Evolutionary conservation across 2,329 filamentous ascomycete genomes (phyloP).

Genomic region (Claviceps pusilla): DNA sequence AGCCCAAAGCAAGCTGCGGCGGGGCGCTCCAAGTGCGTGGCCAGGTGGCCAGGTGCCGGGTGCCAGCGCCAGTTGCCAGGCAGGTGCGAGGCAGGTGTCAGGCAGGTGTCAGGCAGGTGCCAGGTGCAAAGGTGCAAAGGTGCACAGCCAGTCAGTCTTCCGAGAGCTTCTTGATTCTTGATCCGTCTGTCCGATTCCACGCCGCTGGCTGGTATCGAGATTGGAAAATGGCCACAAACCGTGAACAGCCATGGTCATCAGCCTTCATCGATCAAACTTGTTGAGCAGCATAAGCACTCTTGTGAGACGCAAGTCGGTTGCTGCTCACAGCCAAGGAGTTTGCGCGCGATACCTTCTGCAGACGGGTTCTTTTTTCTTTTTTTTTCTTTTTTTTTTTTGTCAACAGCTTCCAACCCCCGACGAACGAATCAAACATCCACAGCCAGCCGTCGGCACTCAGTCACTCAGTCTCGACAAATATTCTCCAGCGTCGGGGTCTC

Average conservation of each 20-base stretch:
- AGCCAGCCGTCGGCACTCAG: not conserved
- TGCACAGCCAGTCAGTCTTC: too few species aligned
- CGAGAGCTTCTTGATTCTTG: too few species aligned
- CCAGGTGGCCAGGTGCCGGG: not conserved
- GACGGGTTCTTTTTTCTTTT: not conserved
- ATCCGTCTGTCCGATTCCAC: too few species aligned
- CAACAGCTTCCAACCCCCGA: not conserved
- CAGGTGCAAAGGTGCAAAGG: not conserved
- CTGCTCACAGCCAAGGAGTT: too few species aligned
- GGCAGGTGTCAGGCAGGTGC: not conserved
- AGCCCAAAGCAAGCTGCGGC: not conserved
- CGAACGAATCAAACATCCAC: not conserved
- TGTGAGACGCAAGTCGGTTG: too few species aligned
- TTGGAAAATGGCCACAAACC: too few species aligned
- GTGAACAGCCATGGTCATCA: too few species aligned
- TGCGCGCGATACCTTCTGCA: not conserved
- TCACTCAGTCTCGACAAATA: not conserved
- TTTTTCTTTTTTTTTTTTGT: too few species aligned
- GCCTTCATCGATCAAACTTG: too few species aligned
- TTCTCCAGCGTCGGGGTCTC: not conserved
- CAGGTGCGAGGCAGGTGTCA: not conserved
- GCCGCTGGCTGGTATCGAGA: too few species aligned
- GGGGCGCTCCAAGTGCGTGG: not conserved
- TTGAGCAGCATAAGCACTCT: too few species aligned
- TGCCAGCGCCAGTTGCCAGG: not conserved